Evolutionary conservation across 2,329 filamentous ascomycete species (phyloP).

Genomic region (Ascochyta rabiei): DNA sequence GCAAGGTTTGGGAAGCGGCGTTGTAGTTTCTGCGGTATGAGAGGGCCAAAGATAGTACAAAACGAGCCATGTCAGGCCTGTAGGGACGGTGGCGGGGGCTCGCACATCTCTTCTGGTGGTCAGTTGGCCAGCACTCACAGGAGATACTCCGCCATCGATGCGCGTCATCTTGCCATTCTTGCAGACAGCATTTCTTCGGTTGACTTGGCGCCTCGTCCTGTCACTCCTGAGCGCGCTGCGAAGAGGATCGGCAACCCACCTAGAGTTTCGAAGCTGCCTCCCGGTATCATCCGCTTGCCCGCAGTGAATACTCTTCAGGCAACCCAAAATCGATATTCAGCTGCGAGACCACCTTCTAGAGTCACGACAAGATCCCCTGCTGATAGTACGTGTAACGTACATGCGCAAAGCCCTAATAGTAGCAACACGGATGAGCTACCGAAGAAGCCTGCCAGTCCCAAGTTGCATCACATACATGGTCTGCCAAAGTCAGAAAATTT

Average conservation of each 20-base stretch:
- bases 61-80: constrained; percentile 23
- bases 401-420: background rate
- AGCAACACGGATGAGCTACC: background rate
- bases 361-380: background rate
- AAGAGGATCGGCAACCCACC: constrained; percentile 22
- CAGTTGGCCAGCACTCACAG: background rate
- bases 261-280: constrained; percentile 15
- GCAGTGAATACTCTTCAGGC: background rate
- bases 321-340: background rate
- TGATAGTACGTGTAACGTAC: background rate
- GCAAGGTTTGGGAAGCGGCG: constrained; percentile 23
- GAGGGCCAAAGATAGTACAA: constrained; percentile 5
- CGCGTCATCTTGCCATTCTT: background rate
- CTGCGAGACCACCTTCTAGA: background rate
- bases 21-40: constrained; percentile 25
- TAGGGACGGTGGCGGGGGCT: constrained; percentile 13
- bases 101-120: constrained; percentile 14
- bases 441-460: constrained; percentile 20
- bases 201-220: constrained; percentile 15
- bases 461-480: constrained; percentile 29
- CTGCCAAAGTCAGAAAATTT: constrained; percentile 23
- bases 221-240: constrained; percentile 13
- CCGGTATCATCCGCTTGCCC: constrained; percentile 1
- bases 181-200: constrained; percentile 3
- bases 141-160: background rate